Base-by-base conservation (phyloP, 805 yeast species). In the Metschnikowia shivogae region DNA sequence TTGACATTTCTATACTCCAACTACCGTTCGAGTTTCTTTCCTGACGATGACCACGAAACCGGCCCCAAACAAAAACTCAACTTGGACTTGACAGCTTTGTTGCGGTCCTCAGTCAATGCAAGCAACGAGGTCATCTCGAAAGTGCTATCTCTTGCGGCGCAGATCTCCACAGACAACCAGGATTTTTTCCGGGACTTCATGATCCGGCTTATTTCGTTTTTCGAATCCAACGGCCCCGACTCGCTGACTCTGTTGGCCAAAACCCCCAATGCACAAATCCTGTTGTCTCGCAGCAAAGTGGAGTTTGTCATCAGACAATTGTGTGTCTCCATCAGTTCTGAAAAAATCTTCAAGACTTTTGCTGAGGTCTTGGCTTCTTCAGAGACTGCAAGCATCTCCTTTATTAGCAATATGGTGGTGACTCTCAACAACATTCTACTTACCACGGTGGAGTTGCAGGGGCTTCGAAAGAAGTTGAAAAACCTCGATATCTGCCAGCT, bases 341-440 rank as follows among this genome's bases (percentile, higher is more conserved):
- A 89, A 56, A 76, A 92, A 48, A 85, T 93, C 13, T 90, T 86
- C 58, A 80, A 84, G 43, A 81, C 90, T 0, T 65, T 90, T 19
- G 89, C 97, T 0, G 82, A 81, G 42, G 89, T 88, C 9, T 67
- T 93, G 39, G 81, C 78, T 47, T 52, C 65, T 1, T 49, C 56
- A 7, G 71, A 73, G 14, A 81, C 81, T 41, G 68, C 70, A 11
- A 86, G 85, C 55, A 64, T 81, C 30, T 81, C 80, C 7, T 93
- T 93, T 60, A 78, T 86, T 27, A 79, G 87, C 46, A 79, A 83
- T 49, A 82, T 93, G 74, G 81, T 92, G 41, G 97, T 90, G 54
- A 88, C 90, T 30, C 72, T 92, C 59, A 89, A 88, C 64, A 89
- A 86, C 53, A 90, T 88, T 47, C 68, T 93, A 42, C 76, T 93